These are phyloP conservation scores for Aaosphaeria arxii DNA, from an alignment of 2,329 filamentous ascomycete species.

Conservation along the genomic window DNA sequence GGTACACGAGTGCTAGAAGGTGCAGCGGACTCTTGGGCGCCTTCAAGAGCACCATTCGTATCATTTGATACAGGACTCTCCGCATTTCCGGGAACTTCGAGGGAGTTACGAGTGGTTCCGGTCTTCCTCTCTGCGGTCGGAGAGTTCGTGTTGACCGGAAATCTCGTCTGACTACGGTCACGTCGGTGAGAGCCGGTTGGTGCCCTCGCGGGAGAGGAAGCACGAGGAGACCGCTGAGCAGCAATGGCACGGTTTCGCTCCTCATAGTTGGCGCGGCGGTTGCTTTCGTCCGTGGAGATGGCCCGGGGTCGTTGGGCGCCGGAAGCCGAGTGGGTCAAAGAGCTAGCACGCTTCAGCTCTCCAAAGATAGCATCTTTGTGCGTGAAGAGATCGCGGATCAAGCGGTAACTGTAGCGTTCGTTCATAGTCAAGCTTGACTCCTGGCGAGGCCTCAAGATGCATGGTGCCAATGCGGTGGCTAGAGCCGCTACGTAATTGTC, in stretches of 20 bases:
- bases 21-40: conserved; percentile 23
- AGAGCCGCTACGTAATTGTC: conserved; percentile 77
- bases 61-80: conserved; percentile 31
- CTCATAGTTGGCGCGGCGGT: conserved; percentile 89
- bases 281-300: conserved; percentile 93
- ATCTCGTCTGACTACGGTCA: conserved; percentile 78
- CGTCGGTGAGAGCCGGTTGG: conserved; percentile 54
- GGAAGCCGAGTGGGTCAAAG: conserved; percentile 58
- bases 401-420: conserved; percentile 86
- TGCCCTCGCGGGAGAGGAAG: conserved; percentile 68
- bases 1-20: conserved; percentile 34
- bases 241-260: conserved; percentile 81
- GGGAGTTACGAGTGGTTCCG: conserved; percentile 57
- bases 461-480: conserved; percentile 73
- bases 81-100: conserved; percentile 73
- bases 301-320: conserved; percentile 69
- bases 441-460: conserved; percentile 79
- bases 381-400: conserved; percentile 86
- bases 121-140: conserved; percentile 54
- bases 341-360: conserved; percentile 88
- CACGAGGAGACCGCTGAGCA: conserved; percentile 62
- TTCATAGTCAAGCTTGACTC: conserved; percentile 93
- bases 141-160: conserved; percentile 68
- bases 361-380: conserved; percentile 96
- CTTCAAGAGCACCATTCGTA: conserved; percentile 37